A percentile compares a stretch with the other conserved stretches of the same genome.
These are phyloP conservation scores for Lachancea sp. DNA, from an alignment of 805 yeast species.

Conservation along the genomic window DNA sequence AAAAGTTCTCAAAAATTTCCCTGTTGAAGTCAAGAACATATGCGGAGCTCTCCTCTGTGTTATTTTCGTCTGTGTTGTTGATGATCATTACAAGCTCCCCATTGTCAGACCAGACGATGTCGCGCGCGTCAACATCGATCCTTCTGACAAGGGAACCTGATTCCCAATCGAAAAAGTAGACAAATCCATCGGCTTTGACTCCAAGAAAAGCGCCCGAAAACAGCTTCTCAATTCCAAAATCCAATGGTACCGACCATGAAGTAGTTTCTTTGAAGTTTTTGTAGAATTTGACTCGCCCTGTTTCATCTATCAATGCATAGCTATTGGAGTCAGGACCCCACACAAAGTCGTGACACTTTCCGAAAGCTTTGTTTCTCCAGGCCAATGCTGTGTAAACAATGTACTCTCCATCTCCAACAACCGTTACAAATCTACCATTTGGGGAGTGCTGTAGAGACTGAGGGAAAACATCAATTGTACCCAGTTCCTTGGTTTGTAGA, in stretches of 20 bases:
- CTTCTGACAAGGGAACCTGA: constrained; percentile 76
- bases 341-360: constrained; percentile 81
- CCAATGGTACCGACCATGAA: constrained; percentile 54
- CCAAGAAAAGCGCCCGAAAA: constrained; percentile 88
- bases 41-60: constrained; percentile 41
- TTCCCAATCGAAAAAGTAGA: constrained; percentile 93
- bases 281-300: constrained; percentile 59
- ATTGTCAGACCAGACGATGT: constrained; percentile 86
- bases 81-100: constrained; percentile 82
- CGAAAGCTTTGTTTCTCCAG: constrained; percentile 94
- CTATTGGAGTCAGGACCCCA: constrained; percentile 92
- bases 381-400: constrained; percentile 94
- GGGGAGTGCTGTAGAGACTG: constrained; percentile 85
- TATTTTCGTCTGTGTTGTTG: constrained; percentile 41
- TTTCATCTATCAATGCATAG: constrained; percentile 74
- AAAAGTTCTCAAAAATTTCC: constrained; percentile 57
- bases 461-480: constrained; percentile 91
- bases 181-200: constrained; percentile 74
- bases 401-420: constrained; percentile 96
- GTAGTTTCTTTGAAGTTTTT: constrained; percentile 80
- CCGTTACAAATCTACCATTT: constrained; percentile 94
- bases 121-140: constrained; percentile 76
- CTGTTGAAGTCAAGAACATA: constrained; percentile 72
- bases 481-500: constrained; percentile 81
- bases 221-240: constrained; percentile 70